Conservation (phyloP, 2,329 filamentous ascomycete genomes). For the Aspergillus ochraceus region DNA sequence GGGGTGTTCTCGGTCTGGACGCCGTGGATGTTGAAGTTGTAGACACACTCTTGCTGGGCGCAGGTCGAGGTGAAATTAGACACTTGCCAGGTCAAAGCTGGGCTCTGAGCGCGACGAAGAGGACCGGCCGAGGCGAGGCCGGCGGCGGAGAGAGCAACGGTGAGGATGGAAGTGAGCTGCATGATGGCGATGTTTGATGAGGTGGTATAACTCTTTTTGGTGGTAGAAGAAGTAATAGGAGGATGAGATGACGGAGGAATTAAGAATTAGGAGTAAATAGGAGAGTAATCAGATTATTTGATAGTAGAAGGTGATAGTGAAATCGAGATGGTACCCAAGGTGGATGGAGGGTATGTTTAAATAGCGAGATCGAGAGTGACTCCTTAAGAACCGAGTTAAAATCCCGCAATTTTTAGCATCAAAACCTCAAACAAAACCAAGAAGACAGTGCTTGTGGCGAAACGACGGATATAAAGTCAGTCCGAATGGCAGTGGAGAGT, state of each 20-base stretch:
- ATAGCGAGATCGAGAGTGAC: neutral
- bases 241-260: neutral
- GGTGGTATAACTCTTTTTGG: neutral
- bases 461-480: neutral
- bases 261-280: neutral
- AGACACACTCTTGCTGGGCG: conserved; percentile 34
- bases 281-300: neutral
- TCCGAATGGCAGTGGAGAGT: neutral
- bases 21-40: conserved; percentile 33
- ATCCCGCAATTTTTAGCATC: neutral
- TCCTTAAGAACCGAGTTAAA: neutral
- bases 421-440: neutral
- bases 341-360: neutral
- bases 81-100: conserved; percentile 31
- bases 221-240: neutral
- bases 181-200: conserved; percentile 20
- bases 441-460: neutral
- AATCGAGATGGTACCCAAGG: neutral
- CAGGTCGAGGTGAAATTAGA: conserved; percentile 32
- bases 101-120: conserved; percentile 12
- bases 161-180: conserved; percentile 29
- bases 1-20: conserved; percentile 28
- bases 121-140: conserved; percentile 21
- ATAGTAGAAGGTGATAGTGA: neutral
- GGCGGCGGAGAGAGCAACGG: conserved; percentile 25